phyloP scores from a whole-genome alignment of 768 basidiomycete genomes.

The Podaxis sp. region DNA sequence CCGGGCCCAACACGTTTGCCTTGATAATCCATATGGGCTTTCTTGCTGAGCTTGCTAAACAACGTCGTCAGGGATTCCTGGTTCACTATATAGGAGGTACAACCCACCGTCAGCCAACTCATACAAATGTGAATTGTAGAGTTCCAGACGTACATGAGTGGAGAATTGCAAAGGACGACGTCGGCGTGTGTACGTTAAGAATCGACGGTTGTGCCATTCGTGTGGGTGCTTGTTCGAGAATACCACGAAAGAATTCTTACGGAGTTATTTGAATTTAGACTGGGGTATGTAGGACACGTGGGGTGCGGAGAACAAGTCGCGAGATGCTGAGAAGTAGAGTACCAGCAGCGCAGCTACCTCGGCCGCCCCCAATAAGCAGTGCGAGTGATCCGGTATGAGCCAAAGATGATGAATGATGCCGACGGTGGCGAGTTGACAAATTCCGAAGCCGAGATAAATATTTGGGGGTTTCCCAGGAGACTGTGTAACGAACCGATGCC shows the following conservation, averaged over 20 bases:
- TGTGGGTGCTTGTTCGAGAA: neutral
- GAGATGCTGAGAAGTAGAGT: neutral
- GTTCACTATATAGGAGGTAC: slow-evolving; percentile 46
- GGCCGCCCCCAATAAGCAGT: neutral
- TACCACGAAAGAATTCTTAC: neutral
- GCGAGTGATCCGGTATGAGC: neutral
- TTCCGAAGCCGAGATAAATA: neutral
- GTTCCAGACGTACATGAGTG: slow-evolving; percentile 63
- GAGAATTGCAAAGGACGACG: slow-evolving; percentile 69
- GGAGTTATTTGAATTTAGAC: neutral
- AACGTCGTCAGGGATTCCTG: slow-evolving; percentile 65
- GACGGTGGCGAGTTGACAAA: neutral
- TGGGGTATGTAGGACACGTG: neutral
- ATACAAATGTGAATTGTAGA: slow-evolving; percentile 8
- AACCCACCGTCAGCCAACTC: slow-evolving; percentile 12
- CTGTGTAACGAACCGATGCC: neutral
- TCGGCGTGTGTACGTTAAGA: slow-evolving; percentile 76
- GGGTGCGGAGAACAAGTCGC: neutral
- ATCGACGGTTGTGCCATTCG: slow-evolving; percentile 38
- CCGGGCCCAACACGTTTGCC: slow-evolving; percentile 68
- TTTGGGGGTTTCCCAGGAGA: neutral
- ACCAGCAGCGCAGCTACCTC: neutral
- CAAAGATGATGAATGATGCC: neutral
- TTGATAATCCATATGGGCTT: slow-evolving; percentile 55
- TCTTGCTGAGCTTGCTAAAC: slow-evolving; percentile 71